phyloP scores from a whole-genome alignment of 2,329 filamentous ascomycete species.

The Venturia carpophila region DNA sequence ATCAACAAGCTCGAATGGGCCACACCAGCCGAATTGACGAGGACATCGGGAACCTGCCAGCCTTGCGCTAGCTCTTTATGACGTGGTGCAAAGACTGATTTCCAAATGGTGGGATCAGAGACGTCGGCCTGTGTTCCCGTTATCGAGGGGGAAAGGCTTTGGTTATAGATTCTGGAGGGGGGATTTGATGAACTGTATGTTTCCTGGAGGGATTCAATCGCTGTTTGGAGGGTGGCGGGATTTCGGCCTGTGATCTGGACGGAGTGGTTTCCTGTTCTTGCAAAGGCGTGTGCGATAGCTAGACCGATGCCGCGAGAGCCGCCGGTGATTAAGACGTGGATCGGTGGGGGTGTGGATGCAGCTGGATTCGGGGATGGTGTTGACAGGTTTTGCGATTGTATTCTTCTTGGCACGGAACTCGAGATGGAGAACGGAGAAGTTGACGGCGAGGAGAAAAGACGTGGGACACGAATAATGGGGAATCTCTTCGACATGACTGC shows the following conservation, averaged over 20 bases:
- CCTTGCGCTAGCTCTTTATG: not conserved
- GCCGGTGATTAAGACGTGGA: slow-evolving; percentile 32
- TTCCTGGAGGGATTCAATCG: not conserved
- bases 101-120: not conserved
- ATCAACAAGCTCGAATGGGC: slow-evolving; percentile 56
- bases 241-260: slow-evolving; percentile 30
- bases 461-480: no score
- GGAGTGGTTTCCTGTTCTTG: slow-evolving; percentile 23
- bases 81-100: not conserved
- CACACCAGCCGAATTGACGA: slow-evolving; percentile 76
- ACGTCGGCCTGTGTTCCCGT: not conserved
- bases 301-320: slow-evolving; percentile 34
- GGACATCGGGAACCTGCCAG: slow-evolving; percentile 32
- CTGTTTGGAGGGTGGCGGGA: slow-evolving; percentile 22
- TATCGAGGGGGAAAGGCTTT: not conserved
- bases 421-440: not conserved
- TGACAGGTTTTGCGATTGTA: not conserved
- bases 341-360: not conserved
- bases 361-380: not conserved
- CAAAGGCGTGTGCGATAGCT: slow-evolving; percentile 30
- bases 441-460: not conserved
- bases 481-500: no score
- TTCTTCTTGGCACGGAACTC: no score
- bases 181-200: not conserved
- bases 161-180: not conserved